phyloP scores from a whole-genome alignment of 1,139 yeast species.

The Pichia sp. region DNA sequence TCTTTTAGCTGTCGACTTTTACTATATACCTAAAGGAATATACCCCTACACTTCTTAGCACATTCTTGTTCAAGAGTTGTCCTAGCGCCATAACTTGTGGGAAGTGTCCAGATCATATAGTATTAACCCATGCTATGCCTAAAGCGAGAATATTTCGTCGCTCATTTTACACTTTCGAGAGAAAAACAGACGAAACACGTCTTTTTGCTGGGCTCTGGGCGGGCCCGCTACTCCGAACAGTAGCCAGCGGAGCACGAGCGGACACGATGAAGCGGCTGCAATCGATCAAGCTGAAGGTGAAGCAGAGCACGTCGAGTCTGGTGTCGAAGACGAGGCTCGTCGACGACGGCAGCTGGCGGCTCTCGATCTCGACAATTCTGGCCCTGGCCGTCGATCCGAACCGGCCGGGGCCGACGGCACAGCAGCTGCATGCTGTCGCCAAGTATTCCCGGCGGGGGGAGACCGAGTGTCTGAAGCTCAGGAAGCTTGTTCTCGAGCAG shows the following conservation, averaged over 20 bases:
- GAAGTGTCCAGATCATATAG: too few relatives aligned
- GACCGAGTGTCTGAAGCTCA: conserved; percentile 3
- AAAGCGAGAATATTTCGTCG: too few relatives aligned
- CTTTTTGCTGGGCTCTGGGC: too few relatives aligned
- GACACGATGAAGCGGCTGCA: conserved; percentile 5
- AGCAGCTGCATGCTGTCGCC: conserved; percentile 5
- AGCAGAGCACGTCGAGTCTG: conserved; percentile 1
- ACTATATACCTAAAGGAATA: too few relatives aligned
- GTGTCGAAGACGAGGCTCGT: neutral
- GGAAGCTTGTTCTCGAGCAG: neutral
- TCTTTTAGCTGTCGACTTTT: too few relatives aligned
- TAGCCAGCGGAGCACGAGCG: neutral
- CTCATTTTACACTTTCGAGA: too few relatives aligned
- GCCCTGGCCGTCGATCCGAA: conserved; percentile 1
- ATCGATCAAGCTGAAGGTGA: conserved; percentile 5
- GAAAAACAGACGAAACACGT: too few relatives aligned
- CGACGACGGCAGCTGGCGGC: neutral
- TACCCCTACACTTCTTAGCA: too few relatives aligned
- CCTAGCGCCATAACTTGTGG: too few relatives aligned
- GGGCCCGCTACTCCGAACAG: too few relatives aligned
- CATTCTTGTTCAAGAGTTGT: too few relatives aligned
- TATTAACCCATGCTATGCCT: too few relatives aligned
- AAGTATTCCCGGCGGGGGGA: conserved; percentile 3
- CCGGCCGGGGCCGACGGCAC: conserved; percentile 2
- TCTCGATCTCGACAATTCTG: conserved; percentile 4